These are phyloP conservation scores for Paramecium biaurelia DNA, from an alignment of 73 alveolate genomes.

Conservation along the genomic window DNA sequence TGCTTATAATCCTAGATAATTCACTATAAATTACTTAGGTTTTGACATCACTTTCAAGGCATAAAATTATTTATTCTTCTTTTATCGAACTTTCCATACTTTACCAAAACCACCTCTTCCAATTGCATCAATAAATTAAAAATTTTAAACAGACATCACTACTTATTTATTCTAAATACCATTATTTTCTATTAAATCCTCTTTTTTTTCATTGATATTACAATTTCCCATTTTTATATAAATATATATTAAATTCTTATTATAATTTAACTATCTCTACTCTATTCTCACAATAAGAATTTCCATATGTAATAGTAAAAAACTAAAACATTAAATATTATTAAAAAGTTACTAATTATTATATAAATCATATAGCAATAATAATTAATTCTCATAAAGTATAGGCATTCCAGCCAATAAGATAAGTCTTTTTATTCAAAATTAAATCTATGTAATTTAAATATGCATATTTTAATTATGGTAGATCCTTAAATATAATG, in stretches of 20 bases:
- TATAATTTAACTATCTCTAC: background rate
- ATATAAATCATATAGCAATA: background rate
- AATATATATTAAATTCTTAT: background rate
- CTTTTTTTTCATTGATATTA: constrained; percentile 41
- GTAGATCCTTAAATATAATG: background rate
- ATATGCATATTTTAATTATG: background rate
- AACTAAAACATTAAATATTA: background rate
- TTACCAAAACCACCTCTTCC: constrained; percentile 67
- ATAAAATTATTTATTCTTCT: constrained; percentile 71
- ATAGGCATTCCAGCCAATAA: too few relatives aligned
- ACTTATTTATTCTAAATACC: background rate
- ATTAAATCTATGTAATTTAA: background rate
- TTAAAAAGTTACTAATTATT: background rate
- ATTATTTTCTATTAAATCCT: background rate
- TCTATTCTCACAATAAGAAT: background rate
- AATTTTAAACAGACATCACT: constrained; percentile 36
- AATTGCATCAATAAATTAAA: constrained; percentile 51
- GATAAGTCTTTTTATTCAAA: background rate
- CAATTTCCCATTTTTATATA: constrained; percentile 44
- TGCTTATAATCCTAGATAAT: constrained; percentile 66
- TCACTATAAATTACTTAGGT: constrained; percentile 13
- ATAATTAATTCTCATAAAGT: too few relatives aligned
- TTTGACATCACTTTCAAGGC: constrained; percentile 88
- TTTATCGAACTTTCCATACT: constrained; percentile 85
- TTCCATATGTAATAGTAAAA: background rate